These are phyloP conservation scores for Fomitopsis pulvina DNA, from an alignment of 768 basidiomycete species.

Conservation along the genomic window DNA sequence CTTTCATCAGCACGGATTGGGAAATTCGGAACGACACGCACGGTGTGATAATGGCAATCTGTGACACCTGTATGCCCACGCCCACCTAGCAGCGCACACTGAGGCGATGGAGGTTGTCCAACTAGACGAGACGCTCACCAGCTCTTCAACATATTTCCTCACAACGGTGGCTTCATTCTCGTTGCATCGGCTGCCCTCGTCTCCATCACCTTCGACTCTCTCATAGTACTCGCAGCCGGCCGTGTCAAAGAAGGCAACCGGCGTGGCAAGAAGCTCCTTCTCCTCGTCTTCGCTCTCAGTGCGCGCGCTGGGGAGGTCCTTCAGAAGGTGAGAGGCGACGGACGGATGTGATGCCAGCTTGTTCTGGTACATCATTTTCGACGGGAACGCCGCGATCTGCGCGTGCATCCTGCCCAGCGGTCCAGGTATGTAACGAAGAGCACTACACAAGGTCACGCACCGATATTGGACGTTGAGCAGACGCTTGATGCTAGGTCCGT, in stretches of 20 bases:
- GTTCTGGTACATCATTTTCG: conserved; percentile 69
- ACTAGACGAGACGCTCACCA: conserved; percentile 47
- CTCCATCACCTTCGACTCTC: conserved; percentile 65
- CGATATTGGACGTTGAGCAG: conserved; percentile 90
- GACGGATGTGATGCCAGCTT: conserved; percentile 64
- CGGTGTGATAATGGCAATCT: conserved; percentile 89
- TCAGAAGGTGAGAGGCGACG: conserved; percentile 67
- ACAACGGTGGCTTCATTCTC: conserved; percentile 93
- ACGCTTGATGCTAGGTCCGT: conserved; percentile 74
- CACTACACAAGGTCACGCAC: conserved; percentile 34
- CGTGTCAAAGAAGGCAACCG: conserved; percentile 92
- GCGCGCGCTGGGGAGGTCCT: conserved; percentile 53
- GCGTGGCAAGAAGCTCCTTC: conserved; percentile 65
- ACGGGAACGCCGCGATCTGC: conserved; percentile 82
- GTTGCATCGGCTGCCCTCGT: conserved; percentile 88
- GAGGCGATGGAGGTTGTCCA: background rate
- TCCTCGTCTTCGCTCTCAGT: conserved; percentile 55
- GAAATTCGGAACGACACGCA: conserved; percentile 28
- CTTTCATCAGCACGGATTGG: background rate
- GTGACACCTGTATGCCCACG: conserved; percentile 53
- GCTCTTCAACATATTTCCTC: conserved; percentile 69
- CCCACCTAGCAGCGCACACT: conserved; percentile 35
- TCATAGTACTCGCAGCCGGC: conserved; percentile 94
- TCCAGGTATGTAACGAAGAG: background rate
- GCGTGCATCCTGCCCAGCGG: conserved; percentile 66